Base-by-base conservation (phyloP, 106 monocot genomes). In the Acorus gramineus region DNA sequence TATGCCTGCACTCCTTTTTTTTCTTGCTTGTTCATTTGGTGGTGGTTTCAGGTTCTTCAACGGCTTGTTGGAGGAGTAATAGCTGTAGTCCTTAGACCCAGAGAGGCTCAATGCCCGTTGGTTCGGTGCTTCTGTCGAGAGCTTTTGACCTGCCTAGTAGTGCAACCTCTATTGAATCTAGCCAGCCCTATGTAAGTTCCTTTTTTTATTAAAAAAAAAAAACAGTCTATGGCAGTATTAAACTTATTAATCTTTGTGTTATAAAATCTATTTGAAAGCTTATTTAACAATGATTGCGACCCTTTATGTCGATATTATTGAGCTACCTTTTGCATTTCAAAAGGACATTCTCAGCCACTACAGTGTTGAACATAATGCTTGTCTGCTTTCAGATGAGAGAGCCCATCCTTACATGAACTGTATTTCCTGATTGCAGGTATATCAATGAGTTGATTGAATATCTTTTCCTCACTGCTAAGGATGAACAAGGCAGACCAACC, bases 391-490 rank as follows among this genome's bases (percentile, higher is more conserved):
- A n/a, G 55, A 13, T 10, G 28, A 28, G 28, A 28, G 28, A 2
- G 55, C 55, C 13, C 11, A 10, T 55, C 11, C 2, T 55, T 5
- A 10, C 13, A 4, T 55, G 4, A 55, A 49, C 9, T 14, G n/a
- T 11, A 3, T 50, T 49, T 47, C 12, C 61, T 46, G 28, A 28
- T 81, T 76, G 66, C 79, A 98, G 98, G 80, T 87, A 83, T 56
- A 81, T 98, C 52, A 98, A 98, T 69, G 88, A 98, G 71, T 59
- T 98, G 61, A 92, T 98, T 74, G 94, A 95, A 68, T 63, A 66
- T 59, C 56, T 89, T 54, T 85, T 85, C 66, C 85, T 91, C 45
- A 47, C 72, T 44, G 73, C 57, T 49, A 82, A 76, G 63, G 69
- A 80, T 60, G 71, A 57, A 59, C 63, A 47, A 12, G 73, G 55